A percentile compares a stretch with the other conserved stretches of the same genome.
phyloP scores from a whole-genome alignment of 371 early-diverging fungal genomes.

The Mucor plumbeus region DNA sequence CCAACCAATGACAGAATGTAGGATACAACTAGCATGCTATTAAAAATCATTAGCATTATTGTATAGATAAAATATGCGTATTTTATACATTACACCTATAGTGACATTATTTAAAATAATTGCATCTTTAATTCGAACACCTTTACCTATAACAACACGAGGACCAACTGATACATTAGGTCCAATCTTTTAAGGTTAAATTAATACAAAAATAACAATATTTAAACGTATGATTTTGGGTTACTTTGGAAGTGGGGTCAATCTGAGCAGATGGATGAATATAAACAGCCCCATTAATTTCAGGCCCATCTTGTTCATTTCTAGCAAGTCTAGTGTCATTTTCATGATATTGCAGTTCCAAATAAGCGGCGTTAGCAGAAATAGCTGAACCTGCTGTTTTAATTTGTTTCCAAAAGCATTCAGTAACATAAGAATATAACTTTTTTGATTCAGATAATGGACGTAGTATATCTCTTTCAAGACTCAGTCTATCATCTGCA shows the following conservation, averaged over 20 bases:
- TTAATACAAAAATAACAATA: not conserved
- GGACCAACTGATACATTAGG: constrained; percentile 97
- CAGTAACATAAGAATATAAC: constrained; percentile 80
- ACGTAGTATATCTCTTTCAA: constrained; percentile 93
- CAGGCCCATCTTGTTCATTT: constrained; percentile 64
- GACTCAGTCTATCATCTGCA: constrained; percentile 72
- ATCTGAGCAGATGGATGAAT: constrained; percentile 94
- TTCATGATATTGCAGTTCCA: constrained; percentile 75
- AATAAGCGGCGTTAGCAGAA: constrained; percentile 88
- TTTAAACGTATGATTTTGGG: not conserved
- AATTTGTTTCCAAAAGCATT: constrained; percentile 93
- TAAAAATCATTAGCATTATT: not conserved
- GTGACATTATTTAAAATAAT: constrained; percentile 95
- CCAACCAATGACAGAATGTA: constrained; percentile 97
- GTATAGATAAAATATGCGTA: not conserved
- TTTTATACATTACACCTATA: constrained; percentile 73
- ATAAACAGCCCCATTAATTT: constrained; percentile 89
- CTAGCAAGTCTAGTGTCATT: constrained; percentile 71
- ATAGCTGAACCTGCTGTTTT: constrained; percentile 96
- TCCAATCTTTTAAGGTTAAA: constrained; percentile 65
- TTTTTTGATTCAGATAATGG: constrained; percentile 81
- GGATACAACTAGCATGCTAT: constrained; percentile 73
- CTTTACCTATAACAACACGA: constrained; percentile 91
- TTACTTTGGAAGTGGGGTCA: constrained; percentile 90
- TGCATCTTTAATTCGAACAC: constrained; percentile 94